Base-by-base conservation (phyloP, 2,329 filamentous ascomycete species). In the Aspergillaceae sp. region DNA sequence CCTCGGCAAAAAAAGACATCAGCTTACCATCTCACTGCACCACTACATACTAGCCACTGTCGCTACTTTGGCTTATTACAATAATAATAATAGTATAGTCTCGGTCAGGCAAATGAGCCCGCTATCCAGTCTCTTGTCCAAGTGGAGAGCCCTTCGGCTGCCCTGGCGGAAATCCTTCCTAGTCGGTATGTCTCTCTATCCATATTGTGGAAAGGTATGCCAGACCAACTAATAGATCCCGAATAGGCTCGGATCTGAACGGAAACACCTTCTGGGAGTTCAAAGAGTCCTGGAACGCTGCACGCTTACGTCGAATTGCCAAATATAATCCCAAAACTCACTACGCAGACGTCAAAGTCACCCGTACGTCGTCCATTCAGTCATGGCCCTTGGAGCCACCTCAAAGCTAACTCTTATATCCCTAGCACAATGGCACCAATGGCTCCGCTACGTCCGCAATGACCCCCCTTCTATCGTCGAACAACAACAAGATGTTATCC, bases 241-340 rank as follows among this genome's bases (percentile, higher is more conserved):
- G 48, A 35, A 30, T 56, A 80, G 80, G 80, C 58, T 70, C 73
- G 53, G 80, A 84, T 62, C 71, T 84, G 41, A 62, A 72, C 19
- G 80, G 80, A 50, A 83, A 83, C 64, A 83, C 79, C 7, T 84
- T 76, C 62, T 84, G 80, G 80, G 79, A 82, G 57, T 83, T 83
- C 64, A 78, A 77, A 57, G 78, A 82, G 57, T 65, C 69, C 11
- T 50, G 79, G 46, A 77, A 79, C 52, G 62, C 74, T 35, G 65
- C 69, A 36, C 73, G 79, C 38, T 70, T 71, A 50, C 74, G 80
- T 34, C 71, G 80, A 29, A 83, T 83, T 11, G 78, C 82, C 47
- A 73, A 77, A 53, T 77, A 76, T 54, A 68, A 67, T 37, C 68
- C 68, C 5, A 67, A 68, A 51, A 74, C 72, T 6, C 77, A 82